Evolutionary conservation across 2,329 filamentous ascomycete genomes (phyloP), one percentile per base, ranked within the genome.

Genomic region (Fusarium staphyleae): DNA sequence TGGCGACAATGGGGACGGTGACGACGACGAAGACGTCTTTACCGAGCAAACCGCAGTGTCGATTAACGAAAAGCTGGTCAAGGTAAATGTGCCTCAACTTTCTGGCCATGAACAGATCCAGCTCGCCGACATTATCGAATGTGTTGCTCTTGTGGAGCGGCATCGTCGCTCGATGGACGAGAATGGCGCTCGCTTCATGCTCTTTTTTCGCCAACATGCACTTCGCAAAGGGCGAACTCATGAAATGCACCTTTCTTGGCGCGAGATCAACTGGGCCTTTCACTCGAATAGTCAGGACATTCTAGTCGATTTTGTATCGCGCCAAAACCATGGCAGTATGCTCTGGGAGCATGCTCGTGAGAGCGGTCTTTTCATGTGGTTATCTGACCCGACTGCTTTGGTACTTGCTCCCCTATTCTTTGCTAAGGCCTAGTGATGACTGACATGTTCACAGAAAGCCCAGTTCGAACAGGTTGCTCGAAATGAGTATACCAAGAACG

Each of bases 321-420:
- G 85, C 15, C 91, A 96, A 66, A 92, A 89, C 64, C 88, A 92
- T 59, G 88, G 88, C 1, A 87, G 85, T 53, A 81, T 98, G 77
- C 77, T 88, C 6, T 99, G 95, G 95, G 84, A 89, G 58, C 83
- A 93, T 65, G 95, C 93, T 2, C 83, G 89, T 39, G 89, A 96
- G 69, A 91, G 89, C 62, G 95, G 95, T 10, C 81, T 98, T 48
- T 97, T 96, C 69, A 93, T 97, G 87, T 99, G 95, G 93, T 81
- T 99, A 59, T 85, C 86, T 1, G 93, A 97, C 71, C 74, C 81
- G 14, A 83, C 82, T 48, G 87, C 91, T 16, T 77, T 98, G 70
- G 91, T 95, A 80, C 73, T 87, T 72, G 45, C 19, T 22, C 16
- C 10, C 12, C 19, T 8, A 6, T 13, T 33, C 4, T 24, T 10